Evolutionary conservation across 2,329 filamentous ascomycete genomes (phyloP), one percentile per base, ranked within the genome.

Genomic region (Alternaria consortialis): DNA sequence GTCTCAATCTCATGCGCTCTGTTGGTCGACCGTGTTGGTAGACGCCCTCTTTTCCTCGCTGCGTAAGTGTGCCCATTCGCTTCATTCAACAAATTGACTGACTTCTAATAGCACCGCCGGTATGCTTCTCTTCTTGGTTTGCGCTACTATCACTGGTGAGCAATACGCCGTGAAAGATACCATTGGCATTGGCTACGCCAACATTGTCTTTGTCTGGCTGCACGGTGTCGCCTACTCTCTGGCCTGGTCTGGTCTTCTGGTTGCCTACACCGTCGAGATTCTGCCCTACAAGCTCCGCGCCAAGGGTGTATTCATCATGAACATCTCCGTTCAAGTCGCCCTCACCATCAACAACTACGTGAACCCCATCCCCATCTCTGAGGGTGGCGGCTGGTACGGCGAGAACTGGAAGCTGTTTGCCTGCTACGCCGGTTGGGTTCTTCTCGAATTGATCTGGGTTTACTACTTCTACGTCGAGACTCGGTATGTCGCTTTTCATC

Each of bases 381-480:
- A 58, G 48, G 54, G 59, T 36, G 64, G 87, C 64, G 87, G 86
- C 12, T 88, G 87, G 85, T 81, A 86, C 59, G 81, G 82, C 53
- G 76, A 88, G 53, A 85, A 88, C 29, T 88, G 86, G 84, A 83
- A 88, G 75, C 85, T 89, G 51, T 88, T 86, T 82, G 79, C 88
- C 52, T 86, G 88, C 78, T 89, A 88, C 77, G 86, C 85, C n/a
- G 72, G 86, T 46, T 88, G 86, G 86, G 83, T 88, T 70, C 76
- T 83, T 27, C 74, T 82, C 72, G 85, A 88, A 75, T 77, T 88
- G 42, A 63, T 84, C 36, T 87, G 88, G 66, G 85, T 89, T 20
- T 89, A 85, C 77, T 87, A 87, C 80, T 84, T 88, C 76, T 88
- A 88, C 69, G 84, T 89, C 50, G 89, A 91, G 80, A 91, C 88